phyloP scores from a whole-genome alignment of 106 monocot genomes.

The Vanilla planifolia region DNA sequence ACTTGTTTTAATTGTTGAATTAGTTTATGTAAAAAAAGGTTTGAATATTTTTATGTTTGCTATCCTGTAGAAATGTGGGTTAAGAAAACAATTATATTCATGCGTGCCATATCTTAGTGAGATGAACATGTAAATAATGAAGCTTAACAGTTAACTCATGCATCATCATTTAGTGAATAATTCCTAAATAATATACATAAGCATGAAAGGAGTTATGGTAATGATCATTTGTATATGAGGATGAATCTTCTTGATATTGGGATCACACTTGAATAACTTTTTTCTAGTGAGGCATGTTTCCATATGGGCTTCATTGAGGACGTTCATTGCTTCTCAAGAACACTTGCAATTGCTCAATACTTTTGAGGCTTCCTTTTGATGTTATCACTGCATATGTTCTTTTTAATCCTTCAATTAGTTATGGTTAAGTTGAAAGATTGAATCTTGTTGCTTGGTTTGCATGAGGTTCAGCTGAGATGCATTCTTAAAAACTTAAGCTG shows the following conservation, averaged over 20 bases:
- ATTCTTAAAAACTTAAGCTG: not conserved
- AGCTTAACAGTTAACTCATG: not conserved
- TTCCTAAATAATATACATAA: not conserved
- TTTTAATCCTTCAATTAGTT: not conserved
- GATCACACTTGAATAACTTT: not conserved
- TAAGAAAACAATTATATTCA: not conserved
- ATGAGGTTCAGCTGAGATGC: not conserved
- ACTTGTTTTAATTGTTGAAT: too few species aligned
- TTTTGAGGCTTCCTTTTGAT: too few species aligned
- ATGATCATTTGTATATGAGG: not conserved
- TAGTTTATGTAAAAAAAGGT: too few species aligned
- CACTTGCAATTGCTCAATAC: too few species aligned
- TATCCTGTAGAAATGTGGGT: not conserved
- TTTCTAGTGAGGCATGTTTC: too few species aligned
- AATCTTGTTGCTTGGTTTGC: not conserved
- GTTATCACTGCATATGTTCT: not conserved
- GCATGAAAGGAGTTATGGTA: not conserved
- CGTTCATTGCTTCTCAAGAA: too few species aligned
- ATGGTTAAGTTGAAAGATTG: too few species aligned
- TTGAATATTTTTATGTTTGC: not conserved
- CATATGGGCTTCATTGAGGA: not conserved
- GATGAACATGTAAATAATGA: not conserved
- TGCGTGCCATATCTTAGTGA: not conserved
- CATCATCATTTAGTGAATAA: not conserved
- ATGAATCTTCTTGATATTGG: not conserved